phyloP scores from a whole-genome alignment of 441 rosid species.

The Euphorbia corollata region DNA sequence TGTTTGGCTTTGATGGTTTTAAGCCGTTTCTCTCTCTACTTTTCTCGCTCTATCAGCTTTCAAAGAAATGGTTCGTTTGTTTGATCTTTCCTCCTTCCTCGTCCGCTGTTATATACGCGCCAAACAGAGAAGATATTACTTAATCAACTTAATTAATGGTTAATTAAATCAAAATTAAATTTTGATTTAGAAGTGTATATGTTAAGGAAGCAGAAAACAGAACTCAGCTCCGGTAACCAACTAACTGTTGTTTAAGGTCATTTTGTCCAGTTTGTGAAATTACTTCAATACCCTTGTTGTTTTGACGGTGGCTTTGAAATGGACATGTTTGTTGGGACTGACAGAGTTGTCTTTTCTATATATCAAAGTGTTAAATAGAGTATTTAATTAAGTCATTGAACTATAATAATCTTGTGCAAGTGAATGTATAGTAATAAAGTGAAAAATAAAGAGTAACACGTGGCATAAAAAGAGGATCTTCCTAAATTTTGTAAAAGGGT shows the following conservation, averaged over 20 bases:
- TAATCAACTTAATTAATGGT: background rate
- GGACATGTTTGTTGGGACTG: background rate
- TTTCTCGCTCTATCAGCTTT: constrained; percentile 3
- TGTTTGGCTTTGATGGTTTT: background rate
- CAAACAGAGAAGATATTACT: constrained; percentile 34
- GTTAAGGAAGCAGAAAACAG: background rate
- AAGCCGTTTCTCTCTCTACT: background rate
- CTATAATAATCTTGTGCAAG: constrained; percentile 6
- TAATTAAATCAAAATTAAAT: background rate
- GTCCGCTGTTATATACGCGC: constrained; percentile 53
- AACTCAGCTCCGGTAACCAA: background rate
- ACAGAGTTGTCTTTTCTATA: constrained; percentile 2
- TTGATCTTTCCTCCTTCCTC: no score
- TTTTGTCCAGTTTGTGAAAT: background rate
- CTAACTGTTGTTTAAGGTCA: background rate
- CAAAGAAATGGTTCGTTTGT: constrained; percentile 16
- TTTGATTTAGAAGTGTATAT: background rate
- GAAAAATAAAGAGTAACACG: constrained; percentile 6
- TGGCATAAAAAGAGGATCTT: constrained; percentile 26
- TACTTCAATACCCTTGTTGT: constrained; percentile 11
- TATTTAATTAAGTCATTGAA: constrained; percentile 6
- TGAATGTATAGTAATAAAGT: constrained; percentile 6
- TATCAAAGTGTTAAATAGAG: constrained; percentile 2
- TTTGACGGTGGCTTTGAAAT: background rate
- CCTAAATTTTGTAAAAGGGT: constrained; percentile 16